Evolutionary conservation across 108 stramenopile genomes (phyloP).

Genomic region (Conticribra weissflogii): DNA sequence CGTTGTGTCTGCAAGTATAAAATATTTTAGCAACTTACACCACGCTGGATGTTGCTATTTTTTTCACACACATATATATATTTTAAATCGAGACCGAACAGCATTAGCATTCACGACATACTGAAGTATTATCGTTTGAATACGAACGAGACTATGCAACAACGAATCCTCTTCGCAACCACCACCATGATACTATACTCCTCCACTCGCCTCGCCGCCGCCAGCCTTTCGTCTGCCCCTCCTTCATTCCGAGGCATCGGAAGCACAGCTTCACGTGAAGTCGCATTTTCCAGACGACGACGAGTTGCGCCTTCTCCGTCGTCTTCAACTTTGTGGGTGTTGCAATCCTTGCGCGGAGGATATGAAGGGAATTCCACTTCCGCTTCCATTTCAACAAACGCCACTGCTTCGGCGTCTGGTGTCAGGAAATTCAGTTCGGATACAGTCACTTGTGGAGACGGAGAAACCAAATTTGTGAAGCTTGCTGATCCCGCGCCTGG

Average conservation of each 20-base stretch:
- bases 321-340: neutral
- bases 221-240: neutral
- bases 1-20: too few relatives aligned
- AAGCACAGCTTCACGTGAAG: neutral
- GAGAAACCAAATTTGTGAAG: conserved; percentile 53
- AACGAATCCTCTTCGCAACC: too few relatives aligned
- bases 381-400: too few relatives aligned
- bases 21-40: too few relatives aligned
- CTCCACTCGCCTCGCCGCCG: neutral
- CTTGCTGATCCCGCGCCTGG: conserved; percentile 80
- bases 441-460: neutral
- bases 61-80: too few relatives aligned
- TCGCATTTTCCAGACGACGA: neutral
- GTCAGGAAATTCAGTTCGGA: conserved; percentile 13
- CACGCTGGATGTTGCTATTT: too few relatives aligned
- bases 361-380: neutral
- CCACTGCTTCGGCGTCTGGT: neutral
- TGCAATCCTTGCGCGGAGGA: neutral
- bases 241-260: neutral
- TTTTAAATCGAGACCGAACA: too few relatives aligned
- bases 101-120: too few relatives aligned
- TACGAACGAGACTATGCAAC: too few relatives aligned
- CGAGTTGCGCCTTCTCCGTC: too few relatives aligned
- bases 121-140: too few relatives aligned
- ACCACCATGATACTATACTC: neutral